Conservation (phyloP, 139 green algal genomes). For the Trebouxia sp. region DNA sequence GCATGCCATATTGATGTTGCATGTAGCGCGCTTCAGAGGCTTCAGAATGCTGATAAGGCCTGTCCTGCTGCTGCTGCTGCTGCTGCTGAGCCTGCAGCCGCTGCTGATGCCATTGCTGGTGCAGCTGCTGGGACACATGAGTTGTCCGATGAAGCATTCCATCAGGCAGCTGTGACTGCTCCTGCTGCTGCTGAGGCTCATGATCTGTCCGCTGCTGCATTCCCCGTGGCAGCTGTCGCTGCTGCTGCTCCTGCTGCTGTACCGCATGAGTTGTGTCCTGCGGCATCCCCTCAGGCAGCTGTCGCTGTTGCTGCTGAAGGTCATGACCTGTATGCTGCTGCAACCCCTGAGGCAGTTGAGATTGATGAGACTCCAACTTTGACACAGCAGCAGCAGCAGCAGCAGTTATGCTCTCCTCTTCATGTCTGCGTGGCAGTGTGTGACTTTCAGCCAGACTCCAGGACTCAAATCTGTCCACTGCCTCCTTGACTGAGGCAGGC, state of each 20-base stretch:
- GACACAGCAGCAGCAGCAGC: neutral
- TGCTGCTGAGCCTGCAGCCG: neutral
- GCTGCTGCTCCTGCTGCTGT: neutral
- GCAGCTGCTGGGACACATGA: neutral
- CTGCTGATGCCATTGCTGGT: neutral
- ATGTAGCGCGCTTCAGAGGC: no score
- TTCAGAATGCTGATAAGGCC: neutral
- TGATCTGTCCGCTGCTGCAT: neutral
- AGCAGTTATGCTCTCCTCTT: no score
- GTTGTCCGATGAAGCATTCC: neutral
- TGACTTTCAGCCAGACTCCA: neutral
- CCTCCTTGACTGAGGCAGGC: slow-evolving; percentile 7
- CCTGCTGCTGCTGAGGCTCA: neutral
- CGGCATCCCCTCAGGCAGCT: neutral
- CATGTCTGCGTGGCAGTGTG: neutral
- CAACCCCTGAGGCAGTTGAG: neutral
- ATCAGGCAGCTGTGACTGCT: neutral
- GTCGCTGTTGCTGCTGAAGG: no score
- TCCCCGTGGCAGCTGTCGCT: no score
- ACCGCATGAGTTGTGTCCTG: no score
- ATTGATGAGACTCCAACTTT: no score
- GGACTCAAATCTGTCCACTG: slow-evolving; percentile 8
- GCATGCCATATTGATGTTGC: no score
- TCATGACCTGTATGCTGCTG: no score
- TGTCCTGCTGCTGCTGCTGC: neutral